Evolutionary conservation across 257 asterid species (phyloP).

Genomic region (Nicotiana paniculata): DNA sequence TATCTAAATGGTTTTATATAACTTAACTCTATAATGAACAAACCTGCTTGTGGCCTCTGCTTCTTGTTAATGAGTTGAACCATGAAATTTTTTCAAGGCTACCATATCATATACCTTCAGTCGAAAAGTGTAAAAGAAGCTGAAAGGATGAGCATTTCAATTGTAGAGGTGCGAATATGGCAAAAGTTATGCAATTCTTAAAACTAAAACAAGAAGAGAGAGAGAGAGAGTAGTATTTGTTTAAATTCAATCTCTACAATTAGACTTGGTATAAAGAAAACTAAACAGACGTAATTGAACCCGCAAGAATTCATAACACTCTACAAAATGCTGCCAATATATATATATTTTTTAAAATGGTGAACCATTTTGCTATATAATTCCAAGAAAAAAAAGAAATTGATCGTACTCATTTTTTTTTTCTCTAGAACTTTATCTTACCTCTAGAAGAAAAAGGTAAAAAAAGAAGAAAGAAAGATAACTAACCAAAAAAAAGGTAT

Average conservation of each 20-base stretch:
- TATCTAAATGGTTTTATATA: no score
- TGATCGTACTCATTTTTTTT: no score
- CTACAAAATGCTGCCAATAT: background rate
- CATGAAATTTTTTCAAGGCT: background rate
- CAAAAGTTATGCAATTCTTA: background rate
- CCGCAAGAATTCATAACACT: background rate
- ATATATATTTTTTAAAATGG: no score
- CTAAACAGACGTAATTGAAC: background rate
- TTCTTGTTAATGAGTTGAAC: background rate
- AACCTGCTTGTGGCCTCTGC: background rate
- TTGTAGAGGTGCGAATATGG: background rate
- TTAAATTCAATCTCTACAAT: no score
- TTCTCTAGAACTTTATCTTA: background rate
- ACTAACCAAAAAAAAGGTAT: background rate
- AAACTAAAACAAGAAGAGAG: no score
- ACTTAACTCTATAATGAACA: background rate
- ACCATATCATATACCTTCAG: background rate
- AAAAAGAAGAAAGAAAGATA: no score
- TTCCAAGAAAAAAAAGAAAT: no score
- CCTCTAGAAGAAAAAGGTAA: background rate
- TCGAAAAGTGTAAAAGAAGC: background rate
- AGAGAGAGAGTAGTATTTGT: background rate
- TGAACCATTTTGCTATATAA: background rate
- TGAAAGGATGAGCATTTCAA: background rate
- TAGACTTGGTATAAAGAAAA: no score